Conservation (phyloP, 768 basidiomycete species). For the Naganishia antarctica region DNA sequence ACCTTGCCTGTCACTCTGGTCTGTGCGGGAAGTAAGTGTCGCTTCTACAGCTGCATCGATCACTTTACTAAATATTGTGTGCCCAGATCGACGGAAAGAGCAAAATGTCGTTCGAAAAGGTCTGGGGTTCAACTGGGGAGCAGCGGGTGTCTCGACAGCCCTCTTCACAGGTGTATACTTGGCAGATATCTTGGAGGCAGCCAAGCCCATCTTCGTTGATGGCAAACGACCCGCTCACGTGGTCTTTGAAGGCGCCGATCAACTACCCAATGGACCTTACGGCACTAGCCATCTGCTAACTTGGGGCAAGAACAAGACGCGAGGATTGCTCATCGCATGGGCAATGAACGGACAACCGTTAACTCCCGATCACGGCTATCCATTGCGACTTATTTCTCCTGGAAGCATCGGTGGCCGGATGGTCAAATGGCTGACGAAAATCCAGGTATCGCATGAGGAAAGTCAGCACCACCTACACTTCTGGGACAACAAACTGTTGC, state of each 20-base stretch:
- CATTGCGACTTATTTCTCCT: constrained; percentile 62
- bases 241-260: constrained; percentile 60
- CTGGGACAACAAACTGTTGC: constrained; percentile 62
- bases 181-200: constrained; percentile 56
- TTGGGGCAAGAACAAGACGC: constrained; percentile 54
- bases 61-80: background rate
- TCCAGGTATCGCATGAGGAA: constrained; percentile 56
- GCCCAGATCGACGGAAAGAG: constrained; percentile 57
- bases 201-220: constrained; percentile 47
- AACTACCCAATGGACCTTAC: constrained; percentile 60
- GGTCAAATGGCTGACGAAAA: constrained; percentile 58
- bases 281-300: constrained; percentile 56
- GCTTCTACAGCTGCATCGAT: background rate
- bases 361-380: constrained; percentile 63
- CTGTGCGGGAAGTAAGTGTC: constrained; percentile 56
- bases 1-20: constrained; percentile 62
- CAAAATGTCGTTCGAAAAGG: constrained; percentile 61
- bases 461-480: constrained; percentile 56
- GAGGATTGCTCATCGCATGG: constrained; percentile 58
- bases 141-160: constrained; percentile 53
- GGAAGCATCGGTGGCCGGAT: constrained; percentile 63
- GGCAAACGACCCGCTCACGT: constrained; percentile 53
- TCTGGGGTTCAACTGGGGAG: constrained; percentile 45
- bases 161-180: constrained; percentile 62
- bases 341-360: constrained; percentile 62